Evolutionary conservation across 345 rosid genomes (phyloP), one percentile per base, ranked within the genome.

Genomic region (Citrus hindsii): DNA sequence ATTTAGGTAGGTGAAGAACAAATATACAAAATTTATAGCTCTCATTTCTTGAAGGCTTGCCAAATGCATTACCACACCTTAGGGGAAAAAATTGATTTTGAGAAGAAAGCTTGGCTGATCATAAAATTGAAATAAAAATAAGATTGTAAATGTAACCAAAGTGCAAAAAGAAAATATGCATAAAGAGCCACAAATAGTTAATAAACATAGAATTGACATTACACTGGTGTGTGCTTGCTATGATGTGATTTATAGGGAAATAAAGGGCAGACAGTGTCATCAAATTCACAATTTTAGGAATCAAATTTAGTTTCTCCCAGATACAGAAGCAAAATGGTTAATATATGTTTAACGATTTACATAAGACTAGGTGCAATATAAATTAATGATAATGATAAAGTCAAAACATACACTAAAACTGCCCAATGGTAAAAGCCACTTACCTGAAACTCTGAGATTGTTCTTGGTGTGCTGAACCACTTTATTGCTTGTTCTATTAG

Each of bases 391-490:
- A 18, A 10, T 30, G 30, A 28, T 21, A 42, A 32, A 22, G 28
- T n/a, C 51, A 60, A 3, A 60, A 69, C n/a, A 27, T 24, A 33
- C 42, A 38, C 42, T 18, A 58, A 56, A 40, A 64, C 53, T 72
- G 13, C 75, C 65, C 28, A 62, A 67, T 66, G 68, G 16, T 61
- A 35, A 68, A 81, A 59, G 4, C 51, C 51, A 66, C 89, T 83
- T 81, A 92, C 92, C 86, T 27, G 30, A 42, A 42, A 71, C 75
- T 67, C 63, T 76, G 40, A 62, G 61, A 22, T 59, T 74, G 48
- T 79, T 67, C 35, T 72, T 81, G 66, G 37, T 64, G 8, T 48
- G 48, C 30, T 79, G 78, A 64, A 48, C 69, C 7, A 46, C 9
- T 65, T 63, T 81, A 30, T 70, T 73, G 80, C 78, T 67, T 63